Evolutionary conservation across 108 stramenopile genomes (phyloP).

Genomic region (Cyclotella cryptica): DNA sequence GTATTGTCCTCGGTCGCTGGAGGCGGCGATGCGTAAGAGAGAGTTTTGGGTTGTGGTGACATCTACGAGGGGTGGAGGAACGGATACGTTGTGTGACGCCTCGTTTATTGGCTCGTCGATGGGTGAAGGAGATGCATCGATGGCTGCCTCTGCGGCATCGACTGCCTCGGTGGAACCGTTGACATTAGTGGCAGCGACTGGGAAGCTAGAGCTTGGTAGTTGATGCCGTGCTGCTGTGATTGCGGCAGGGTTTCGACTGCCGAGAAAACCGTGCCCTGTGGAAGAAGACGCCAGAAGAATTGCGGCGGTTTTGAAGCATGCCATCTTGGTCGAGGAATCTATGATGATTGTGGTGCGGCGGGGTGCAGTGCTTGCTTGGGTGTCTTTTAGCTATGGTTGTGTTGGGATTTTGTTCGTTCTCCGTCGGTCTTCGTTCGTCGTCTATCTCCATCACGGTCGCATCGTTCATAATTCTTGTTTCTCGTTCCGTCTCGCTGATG

Average conservation of each 20-base stretch:
- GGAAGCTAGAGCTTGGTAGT: not conserved
- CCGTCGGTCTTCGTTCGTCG: too few relatives aligned
- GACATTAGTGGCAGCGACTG: not conserved
- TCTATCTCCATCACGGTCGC: too few relatives aligned
- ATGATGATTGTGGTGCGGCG: too few relatives aligned
- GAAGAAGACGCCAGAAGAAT: constrained; percentile 3
- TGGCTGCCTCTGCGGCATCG: not conserved
- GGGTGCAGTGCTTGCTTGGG: too few relatives aligned
- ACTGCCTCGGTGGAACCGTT: not conserved
- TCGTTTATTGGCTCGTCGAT: not conserved
- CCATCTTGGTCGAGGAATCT: constrained; percentile 14
- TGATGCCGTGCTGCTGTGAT: not conserved
- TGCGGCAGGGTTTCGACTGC: not conserved
- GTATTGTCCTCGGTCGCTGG: constrained; percentile 79
- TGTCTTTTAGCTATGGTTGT: too few relatives aligned
- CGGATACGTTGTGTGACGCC: not conserved
- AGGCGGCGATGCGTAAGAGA: constrained; percentile 59
- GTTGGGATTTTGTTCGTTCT: too few relatives aligned
- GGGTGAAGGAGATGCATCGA: not conserved
- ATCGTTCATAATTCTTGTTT: too few relatives aligned
- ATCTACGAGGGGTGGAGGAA: not conserved
- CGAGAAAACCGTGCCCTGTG: not conserved
- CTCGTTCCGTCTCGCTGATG: too few relatives aligned
- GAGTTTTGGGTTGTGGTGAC: constrained; percentile 28
- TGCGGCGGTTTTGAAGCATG: constrained; percentile 18